Evolutionary conservation across 768 basidiomycete genomes (phyloP), one percentile per base, ranked within the genome.

Genomic region (Phylloporus sp.): DNA sequence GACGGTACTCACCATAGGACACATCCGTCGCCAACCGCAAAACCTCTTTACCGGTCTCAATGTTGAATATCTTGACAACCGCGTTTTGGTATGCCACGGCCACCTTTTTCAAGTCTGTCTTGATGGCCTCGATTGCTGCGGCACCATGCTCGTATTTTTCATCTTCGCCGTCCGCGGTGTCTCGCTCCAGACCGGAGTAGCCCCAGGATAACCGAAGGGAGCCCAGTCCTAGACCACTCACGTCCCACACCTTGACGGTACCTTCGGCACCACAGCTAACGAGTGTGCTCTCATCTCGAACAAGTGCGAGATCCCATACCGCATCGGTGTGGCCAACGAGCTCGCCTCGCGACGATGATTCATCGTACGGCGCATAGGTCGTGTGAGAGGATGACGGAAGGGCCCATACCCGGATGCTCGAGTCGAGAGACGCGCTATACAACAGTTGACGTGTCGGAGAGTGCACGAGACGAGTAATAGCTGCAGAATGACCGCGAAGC

Each of bases 271-370:
- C 87, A 65, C 90, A 92, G 58, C 88, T 91, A 50, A 95, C 89
- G 36, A 98, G 77, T 8, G 87, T 85, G 51, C 81, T 82, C 66
- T 91, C 88, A 55, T 90, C 87, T 49, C 89, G 79, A 24, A 92
- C 81, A 20, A 95, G 80, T 10, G 89, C 86, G 45, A 98, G 74
- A 65, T 94, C 97, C 97, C 97, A 99, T 23, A 97, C 88, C 6
- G 92, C 92, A 65, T 99, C 95, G 5, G 92, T 91, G 67, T 97
- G 92, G 4, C 95, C 93, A 27, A 95, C 84, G 26, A 98, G 78
- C 57, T 88, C 85, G 29, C 87, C 87, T 32, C 88, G 79, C 26
- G 83, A 78, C 5, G 86, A 79, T 0, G 83, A 84, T 44, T 88
- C 80, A 60, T 98, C 94, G 66, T 90, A 93, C 0, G 93, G 86